Evolutionary conservation across 106 monocot genomes (phyloP).

Genomic region (Dendrobium chrysotoxum): DNA sequence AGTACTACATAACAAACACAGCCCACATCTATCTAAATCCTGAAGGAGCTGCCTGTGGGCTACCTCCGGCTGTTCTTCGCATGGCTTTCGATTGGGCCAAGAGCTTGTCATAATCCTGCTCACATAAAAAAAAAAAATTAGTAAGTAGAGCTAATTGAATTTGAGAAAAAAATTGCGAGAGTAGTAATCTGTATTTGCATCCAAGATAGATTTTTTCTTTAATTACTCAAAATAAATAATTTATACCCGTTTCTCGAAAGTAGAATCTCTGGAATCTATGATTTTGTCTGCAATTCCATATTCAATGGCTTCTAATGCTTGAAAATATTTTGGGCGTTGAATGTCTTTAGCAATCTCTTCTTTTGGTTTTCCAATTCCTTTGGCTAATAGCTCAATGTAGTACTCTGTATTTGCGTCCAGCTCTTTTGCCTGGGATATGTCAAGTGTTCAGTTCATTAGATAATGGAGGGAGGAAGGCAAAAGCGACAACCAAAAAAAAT

Average conservation of each 20-base stretch:
- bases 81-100: slow-evolving; percentile 76
- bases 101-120: slow-evolving; percentile 62
- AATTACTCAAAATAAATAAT: neutral
- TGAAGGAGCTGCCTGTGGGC: slow-evolving; percentile 39
- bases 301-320: slow-evolving; percentile 75
- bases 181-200: too few species aligned
- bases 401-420: slow-evolving; percentile 87
- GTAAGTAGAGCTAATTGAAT: neutral
- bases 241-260: slow-evolving; percentile 70
- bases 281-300: slow-evolving; percentile 93
- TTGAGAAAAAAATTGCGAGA: too few species aligned
- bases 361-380: slow-evolving; percentile 80
- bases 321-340: slow-evolving; percentile 74
- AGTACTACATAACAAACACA: neutral
- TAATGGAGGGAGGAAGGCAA: neutral
- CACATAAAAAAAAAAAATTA: neutral
- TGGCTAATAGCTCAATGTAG: slow-evolving; percentile 72
- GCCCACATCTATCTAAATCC: slow-evolving; percentile 29
- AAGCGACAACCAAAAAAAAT: neutral
- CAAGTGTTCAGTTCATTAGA: neutral
- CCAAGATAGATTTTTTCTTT: too few species aligned
- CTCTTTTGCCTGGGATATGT: slow-evolving; percentile 68
- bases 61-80: slow-evolving; percentile 39
- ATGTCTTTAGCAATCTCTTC: slow-evolving; percentile 82
- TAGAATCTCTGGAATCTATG: slow-evolving; percentile 58